Evolutionary conservation across 2,329 filamentous ascomycete species (phyloP).

Genomic region (Microdochium trichocladiopsis): DNA sequence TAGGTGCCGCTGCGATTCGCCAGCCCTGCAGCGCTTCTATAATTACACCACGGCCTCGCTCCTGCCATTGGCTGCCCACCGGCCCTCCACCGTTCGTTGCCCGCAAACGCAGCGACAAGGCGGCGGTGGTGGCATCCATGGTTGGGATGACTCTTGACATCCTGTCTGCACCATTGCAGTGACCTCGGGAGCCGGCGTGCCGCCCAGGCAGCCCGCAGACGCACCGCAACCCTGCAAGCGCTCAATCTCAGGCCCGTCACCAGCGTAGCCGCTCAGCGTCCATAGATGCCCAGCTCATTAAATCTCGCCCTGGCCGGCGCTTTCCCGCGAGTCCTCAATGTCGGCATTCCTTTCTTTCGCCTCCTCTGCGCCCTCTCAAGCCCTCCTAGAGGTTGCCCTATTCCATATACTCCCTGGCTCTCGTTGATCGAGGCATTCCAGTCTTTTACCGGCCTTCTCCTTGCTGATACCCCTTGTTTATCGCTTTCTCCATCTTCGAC

Average conservation of each 20-base stretch:
- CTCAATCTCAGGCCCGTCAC: not conserved
- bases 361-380: slow-evolving; percentile 13
- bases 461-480: slow-evolving; percentile 12
- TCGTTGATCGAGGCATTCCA: slow-evolving; percentile 39
- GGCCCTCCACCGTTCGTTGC: not conserved
- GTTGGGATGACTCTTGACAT: not conserved
- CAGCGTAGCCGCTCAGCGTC: slow-evolving; percentile 18
- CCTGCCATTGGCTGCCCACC: not conserved
- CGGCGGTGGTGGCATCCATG: not conserved
- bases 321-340: not conserved
- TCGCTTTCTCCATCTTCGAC: slow-evolving; percentile 15
- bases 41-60: not conserved
- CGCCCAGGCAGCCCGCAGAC: not conserved
- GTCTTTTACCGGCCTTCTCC: slow-evolving; percentile 24
- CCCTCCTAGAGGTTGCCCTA: slow-evolving; percentile 23
- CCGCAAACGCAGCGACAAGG: not conserved
- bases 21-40: not conserved
- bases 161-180: not conserved
- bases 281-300: slow-evolving; percentile 15
- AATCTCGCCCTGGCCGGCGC: slow-evolving; percentile 10
- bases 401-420: slow-evolving; percentile 22
- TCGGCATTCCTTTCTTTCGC: slow-evolving; percentile 8
- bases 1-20: not conserved
- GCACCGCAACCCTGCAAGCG: not conserved
- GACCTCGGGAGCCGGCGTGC: no score